Percentiles rank a stretch among this genome's conserved stretches.
Conservation (phyloP, 768 basidiomycete species). For the Infundibulicybe gibba region DNA sequence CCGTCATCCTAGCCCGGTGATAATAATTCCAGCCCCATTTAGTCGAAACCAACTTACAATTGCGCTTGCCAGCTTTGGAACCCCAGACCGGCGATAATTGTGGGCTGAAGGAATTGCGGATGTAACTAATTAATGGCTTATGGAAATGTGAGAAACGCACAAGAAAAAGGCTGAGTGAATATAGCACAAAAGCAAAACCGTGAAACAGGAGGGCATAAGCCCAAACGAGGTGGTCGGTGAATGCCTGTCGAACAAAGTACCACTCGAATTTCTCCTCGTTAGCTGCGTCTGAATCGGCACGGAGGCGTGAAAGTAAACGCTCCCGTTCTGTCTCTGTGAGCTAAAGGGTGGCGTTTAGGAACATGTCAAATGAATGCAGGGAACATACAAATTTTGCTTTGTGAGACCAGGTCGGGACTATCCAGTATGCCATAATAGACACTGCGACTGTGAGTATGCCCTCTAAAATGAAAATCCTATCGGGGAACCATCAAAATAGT, state of each 20-base stretch:
- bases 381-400: slow-evolving; percentile 50
- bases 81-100: slow-evolving; percentile 55
- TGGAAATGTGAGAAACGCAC: slow-evolving; percentile 20
- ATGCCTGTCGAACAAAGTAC: slow-evolving; percentile 51
- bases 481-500: background rate
- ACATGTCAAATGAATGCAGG: background rate
- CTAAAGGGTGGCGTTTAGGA: slow-evolving; percentile 20
- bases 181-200: slow-evolving; percentile 55
- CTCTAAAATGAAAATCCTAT: slow-evolving; percentile 58
- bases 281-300: slow-evolving; percentile 51
- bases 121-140: background rate
- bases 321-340: slow-evolving; percentile 49
- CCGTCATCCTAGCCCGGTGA: slow-evolving; percentile 39
- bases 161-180: slow-evolving; percentile 57
- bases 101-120: slow-evolving; percentile 35
- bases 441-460: slow-evolving; percentile 47
- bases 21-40: background rate
- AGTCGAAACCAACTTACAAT: slow-evolving; percentile 30
- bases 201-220: slow-evolving; percentile 60
- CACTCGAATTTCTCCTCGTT: slow-evolving; percentile 53
- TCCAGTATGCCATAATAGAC: slow-evolving; percentile 45
- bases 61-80: slow-evolving; percentile 60
- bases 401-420: slow-evolving; percentile 59
- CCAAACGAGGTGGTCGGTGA: slow-evolving; percentile 58
- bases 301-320: slow-evolving; percentile 45